A percentile compares a stretch with the other conserved stretches of the same genome.
phyloP scores from a whole-genome alignment of 768 basidiomycete genomes.

The Podaxis rugospora region DNA sequence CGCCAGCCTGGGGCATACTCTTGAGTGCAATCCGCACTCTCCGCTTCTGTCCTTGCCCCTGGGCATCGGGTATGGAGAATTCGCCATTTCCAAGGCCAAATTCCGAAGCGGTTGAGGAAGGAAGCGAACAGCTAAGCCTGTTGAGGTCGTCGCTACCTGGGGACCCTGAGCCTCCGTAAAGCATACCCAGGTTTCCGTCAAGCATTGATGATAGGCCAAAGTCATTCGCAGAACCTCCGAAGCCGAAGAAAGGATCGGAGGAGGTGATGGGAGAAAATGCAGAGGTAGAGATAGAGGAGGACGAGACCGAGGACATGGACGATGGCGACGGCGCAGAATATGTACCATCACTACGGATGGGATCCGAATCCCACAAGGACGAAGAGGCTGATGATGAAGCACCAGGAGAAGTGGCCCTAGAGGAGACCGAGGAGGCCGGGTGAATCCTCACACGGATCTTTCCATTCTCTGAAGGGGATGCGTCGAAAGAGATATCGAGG shows the following conservation, averaged over 20 bases:
- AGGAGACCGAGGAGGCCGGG: conserved; percentile 45
- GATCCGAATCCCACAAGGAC: conserved; percentile 16
- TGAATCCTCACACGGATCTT: conserved; percentile 74
- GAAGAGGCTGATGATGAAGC: conserved; percentile 16
- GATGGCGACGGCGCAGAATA: conserved; percentile 17
- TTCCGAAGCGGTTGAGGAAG: conserved; percentile 10
- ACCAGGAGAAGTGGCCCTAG: conserved; percentile 32
- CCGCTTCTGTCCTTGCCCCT: conserved; percentile 32
- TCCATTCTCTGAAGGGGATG: conserved; percentile 57
- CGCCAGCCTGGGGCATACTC: conserved; percentile 55
- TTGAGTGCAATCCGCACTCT: conserved; percentile 66
- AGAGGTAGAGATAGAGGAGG: conserved; percentile 24
- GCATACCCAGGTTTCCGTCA: conserved; percentile 32
- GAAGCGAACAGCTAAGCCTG: conserved; percentile 4
- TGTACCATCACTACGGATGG: conserved; percentile 8
- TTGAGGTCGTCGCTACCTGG: conserved; percentile 4
- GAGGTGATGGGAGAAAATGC: conserved; percentile 3
- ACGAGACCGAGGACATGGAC: conserved; percentile 35
- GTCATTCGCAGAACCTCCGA: conserved; percentile 34
- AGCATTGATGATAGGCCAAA: conserved; percentile 32
- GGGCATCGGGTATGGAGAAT: conserved; percentile 24
- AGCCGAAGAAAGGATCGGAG: conserved; percentile 56
- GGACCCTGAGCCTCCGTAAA: conserved; percentile 20
- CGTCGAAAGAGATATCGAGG: conserved; percentile 72
- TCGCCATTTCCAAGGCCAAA: conserved; percentile 34